Base-by-base conservation (phyloP, 805 yeast species). In the Nakazawaea ambrosiae region DNA sequence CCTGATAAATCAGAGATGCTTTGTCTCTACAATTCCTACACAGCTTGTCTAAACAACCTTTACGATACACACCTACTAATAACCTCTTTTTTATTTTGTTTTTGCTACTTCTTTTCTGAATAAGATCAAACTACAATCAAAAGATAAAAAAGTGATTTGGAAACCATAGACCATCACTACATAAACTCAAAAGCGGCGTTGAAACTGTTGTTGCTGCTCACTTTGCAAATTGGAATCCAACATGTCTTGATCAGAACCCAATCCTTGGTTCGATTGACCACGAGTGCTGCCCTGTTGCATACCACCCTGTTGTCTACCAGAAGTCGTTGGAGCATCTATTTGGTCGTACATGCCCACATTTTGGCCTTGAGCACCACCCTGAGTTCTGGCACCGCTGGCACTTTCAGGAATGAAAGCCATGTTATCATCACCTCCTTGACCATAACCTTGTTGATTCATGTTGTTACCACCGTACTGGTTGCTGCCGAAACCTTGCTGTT, bases 281-380 rank as follows among this genome's bases (percentile, higher is more conserved):
- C 35, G 28, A 23, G 10, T 15, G n/a, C 18, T 10, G 18, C 36
- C 36, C 22, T 32, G 40, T 17, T 20, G 36, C 5, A 6, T 16
- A 18, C 33, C 40, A 20, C 29, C 22, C 17, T 37, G 32, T 17
- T 23, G 26, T 12, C 28, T 22, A 32, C 40, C 36, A 17, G 33
- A 27, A 6, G 29, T 20, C 36, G 11, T 11, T 3, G 20, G 5
- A 27, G 36, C 33, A 27, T 37, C 33, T 14, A 26, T 31, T 23
- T 32, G 33, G 25, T 37, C 36, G 36, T 37, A 37, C 40, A 37
- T 37, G 5, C 36, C 36, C 11, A 16, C 26, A 12, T 24, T 5
- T 32, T 32, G 36, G 19, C 27, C 28, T 15, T 32, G n/a, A 20
- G 40, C 25, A 33, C 36, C 40, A 27, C 40, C 18, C 22, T 32